Evolutionary conservation across 148 eudicot genomes (phyloP).

Genomic region (Rhododendron molle): DNA sequence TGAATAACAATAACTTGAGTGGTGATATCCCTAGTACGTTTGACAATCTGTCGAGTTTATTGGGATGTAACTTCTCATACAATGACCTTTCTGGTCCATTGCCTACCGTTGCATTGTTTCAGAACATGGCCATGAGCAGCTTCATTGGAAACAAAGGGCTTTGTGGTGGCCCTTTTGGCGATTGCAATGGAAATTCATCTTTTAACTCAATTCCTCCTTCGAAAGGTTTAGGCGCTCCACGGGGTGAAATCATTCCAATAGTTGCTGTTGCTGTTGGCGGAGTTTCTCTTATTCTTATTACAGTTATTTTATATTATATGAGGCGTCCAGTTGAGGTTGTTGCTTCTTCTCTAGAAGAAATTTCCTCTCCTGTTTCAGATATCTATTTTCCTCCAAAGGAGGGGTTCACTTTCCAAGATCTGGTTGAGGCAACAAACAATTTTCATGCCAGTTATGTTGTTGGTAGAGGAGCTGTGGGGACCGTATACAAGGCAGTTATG

Average conservation of each 20-base stretch:
- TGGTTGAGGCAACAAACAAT: constrained; percentile 74
- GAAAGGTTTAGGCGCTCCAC: constrained; percentile 34
- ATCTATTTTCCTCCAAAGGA: constrained; percentile 91
- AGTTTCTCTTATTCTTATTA: constrained; percentile 76
- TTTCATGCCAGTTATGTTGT: constrained; percentile 65
- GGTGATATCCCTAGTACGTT: constrained; percentile 83
- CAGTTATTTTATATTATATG: constrained; percentile 34
- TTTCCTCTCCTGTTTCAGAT: constrained; percentile 56
- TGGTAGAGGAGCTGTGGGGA: constrained; percentile 91
- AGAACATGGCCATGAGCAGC: constrained; percentile 55
- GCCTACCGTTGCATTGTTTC: constrained; percentile 65
- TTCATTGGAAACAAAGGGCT: constrained; percentile 74
- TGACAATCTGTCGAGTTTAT: constrained; percentile 69
- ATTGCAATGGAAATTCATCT: constrained; percentile 37
- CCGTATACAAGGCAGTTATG: constrained; percentile 88
- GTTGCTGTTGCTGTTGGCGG: constrained; percentile 65
- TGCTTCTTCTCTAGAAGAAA: constrained; percentile 42
- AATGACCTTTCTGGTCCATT: constrained; percentile 75
- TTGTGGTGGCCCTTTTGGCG: constrained; percentile 69
- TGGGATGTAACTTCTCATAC: constrained; percentile 76
- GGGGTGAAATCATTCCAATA: constrained; percentile 48
- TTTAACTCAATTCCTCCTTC: constrained; percentile 23
- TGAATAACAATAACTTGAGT: constrained; percentile 74
- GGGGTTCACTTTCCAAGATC: constrained; percentile 84
- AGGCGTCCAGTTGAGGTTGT: constrained; percentile 53